phyloP scores from a whole-genome alignment of 2,329 filamentous ascomycete species.

The Lasiodiplodia hormozganensis region DNA sequence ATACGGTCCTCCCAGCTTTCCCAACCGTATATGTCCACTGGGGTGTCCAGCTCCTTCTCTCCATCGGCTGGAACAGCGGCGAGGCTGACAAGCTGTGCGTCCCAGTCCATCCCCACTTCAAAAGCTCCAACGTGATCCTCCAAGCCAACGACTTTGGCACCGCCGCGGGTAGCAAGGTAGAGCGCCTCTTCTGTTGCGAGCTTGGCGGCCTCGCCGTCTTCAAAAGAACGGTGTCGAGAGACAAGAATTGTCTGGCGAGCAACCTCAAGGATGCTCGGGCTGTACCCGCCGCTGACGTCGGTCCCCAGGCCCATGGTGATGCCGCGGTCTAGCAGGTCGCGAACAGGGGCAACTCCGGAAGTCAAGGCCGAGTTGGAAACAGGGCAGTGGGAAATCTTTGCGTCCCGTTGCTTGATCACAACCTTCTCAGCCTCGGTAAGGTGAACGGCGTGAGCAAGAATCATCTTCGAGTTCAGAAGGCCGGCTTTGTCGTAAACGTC shows the following conservation, averaged over 20 bases:
- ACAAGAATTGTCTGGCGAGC: conserved; percentile 82
- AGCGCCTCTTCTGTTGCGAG: conserved; percentile 85
- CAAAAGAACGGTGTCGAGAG: conserved; percentile 72
- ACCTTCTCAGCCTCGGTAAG: conserved; percentile 70
- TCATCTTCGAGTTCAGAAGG: conserved; percentile 74
- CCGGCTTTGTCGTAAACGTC: conserved; percentile 78
- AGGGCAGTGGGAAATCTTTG: conserved; percentile 84
- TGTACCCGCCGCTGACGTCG: conserved; percentile 89
- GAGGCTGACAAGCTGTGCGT: conserved; percentile 82
- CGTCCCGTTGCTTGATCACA: conserved; percentile 66
- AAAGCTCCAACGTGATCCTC: conserved; percentile 77
- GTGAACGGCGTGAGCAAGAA: conserved; percentile 87
- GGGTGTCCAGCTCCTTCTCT: conserved; percentile 54
- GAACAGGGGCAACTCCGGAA: conserved; percentile 77
- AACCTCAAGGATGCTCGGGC: conserved; percentile 80
- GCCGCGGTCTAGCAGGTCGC: conserved; percentile 75
- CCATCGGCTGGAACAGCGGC: conserved; percentile 47
- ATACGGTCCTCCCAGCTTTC: conserved; percentile 87
- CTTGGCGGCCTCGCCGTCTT: conserved; percentile 59
- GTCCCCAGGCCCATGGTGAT: conserved; percentile 87
- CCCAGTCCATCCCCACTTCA: conserved; percentile 85
- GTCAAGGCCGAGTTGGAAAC: conserved; percentile 84
- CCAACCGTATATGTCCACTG: conserved; percentile 89
- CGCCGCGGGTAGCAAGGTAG: conserved; percentile 86
- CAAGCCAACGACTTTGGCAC: conserved; percentile 81